Conservation (phyloP, 148 eudicot species). For the Limonium bicolor region DNA sequence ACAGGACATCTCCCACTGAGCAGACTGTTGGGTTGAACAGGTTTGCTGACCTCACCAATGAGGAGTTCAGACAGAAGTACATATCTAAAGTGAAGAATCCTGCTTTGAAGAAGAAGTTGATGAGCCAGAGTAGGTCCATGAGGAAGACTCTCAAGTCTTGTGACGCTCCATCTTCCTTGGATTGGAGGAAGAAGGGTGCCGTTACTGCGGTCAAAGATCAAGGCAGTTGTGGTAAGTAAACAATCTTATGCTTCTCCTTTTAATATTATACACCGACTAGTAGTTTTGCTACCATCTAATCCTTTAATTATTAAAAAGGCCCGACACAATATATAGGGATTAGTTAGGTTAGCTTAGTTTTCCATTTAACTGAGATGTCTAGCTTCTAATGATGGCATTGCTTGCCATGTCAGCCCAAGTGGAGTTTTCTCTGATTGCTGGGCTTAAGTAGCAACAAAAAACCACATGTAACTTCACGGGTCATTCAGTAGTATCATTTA, state of each 20-base stretch:
- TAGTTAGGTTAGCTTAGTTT: too few species aligned
- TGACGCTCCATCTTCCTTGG: conserved; percentile 35
- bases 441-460: too few species aligned
- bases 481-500: too few species aligned
- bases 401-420: too few species aligned
- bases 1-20: conserved; percentile 11
- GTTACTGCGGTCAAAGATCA: conserved; percentile 46
- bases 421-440: too few species aligned
- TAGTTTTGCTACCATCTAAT: too few species aligned
- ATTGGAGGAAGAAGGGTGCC: conserved; percentile 45
- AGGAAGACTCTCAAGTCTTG: conserved; percentile 12
- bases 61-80: conserved; percentile 33
- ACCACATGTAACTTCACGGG: too few species aligned
- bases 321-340: too few species aligned
- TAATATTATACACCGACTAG: too few species aligned
- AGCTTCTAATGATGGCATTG: too few species aligned
- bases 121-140: conserved; percentile 1
- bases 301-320: too few species aligned
- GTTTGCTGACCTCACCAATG: conserved; percentile 62
- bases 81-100: conserved; percentile 16
- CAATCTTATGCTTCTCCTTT: not conserved
- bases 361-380: too few species aligned
- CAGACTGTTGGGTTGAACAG: conserved; percentile 41
- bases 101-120: conserved; percentile 2
- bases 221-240: conserved; percentile 33